Conservation (phyloP, 164 flowering plant species). For the Stephania yunnanensis region DNA sequence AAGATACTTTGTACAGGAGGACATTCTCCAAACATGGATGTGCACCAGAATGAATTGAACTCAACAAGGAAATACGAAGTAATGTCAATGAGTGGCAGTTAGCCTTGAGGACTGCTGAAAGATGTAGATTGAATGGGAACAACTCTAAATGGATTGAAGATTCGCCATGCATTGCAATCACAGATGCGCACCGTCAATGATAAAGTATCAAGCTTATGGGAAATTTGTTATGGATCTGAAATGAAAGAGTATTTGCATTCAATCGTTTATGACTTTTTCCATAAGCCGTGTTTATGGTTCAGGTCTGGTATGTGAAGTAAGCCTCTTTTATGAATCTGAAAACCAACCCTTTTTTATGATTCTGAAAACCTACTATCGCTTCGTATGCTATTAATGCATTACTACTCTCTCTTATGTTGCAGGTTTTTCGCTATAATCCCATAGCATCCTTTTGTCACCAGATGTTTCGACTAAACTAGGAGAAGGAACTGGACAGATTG, state of each 20-base stretch:
- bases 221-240: neutral
- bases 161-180: constrained; percentile 41
- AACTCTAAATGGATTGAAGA: constrained; percentile 50
- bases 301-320: too few relatives aligned
- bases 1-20: constrained; percentile 77
- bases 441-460: constrained; percentile 91
- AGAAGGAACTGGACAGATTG: constrained; percentile 66
- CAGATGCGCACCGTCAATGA: constrained; percentile 60
- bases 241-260: neutral
- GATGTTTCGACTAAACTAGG: constrained; percentile 86
- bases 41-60: constrained; percentile 94
- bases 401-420: constrained; percentile 20
- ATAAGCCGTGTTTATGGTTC: neutral
- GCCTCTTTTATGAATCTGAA: too few relatives aligned
- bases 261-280: neutral
- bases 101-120: constrained; percentile 66
- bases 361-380: neutral
- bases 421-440: constrained; percentile 87
- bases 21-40: constrained; percentile 74
- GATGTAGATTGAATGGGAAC: constrained; percentile 27
- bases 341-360: neutral
- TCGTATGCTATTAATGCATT: neutral
- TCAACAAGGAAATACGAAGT: constrained; percentile 76
- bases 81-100: too few relatives aligned
- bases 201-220: constrained; percentile 22